Conservation (phyloP, 495 filamentous ascomycete species). For the Penicillium verhagenii region DNA sequence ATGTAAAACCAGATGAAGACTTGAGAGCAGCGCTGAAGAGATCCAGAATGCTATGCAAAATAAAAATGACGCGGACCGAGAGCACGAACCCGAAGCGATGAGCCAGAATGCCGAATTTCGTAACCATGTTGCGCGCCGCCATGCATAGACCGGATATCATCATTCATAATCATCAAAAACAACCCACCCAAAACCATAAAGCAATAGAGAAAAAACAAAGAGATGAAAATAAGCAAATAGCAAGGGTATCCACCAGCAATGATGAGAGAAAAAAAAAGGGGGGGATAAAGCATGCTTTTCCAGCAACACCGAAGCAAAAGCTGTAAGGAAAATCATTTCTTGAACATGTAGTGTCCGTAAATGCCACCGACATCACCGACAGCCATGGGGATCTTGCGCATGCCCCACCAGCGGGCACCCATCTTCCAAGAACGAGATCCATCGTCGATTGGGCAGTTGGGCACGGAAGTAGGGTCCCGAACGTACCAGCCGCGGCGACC, state of each 20-base stretch:
- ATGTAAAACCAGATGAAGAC: background rate
- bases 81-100: slow-evolving; percentile 34
- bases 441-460: slow-evolving; percentile 34
- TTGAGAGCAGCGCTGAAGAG: slow-evolving; percentile 6
- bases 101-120: slow-evolving; percentile 35
- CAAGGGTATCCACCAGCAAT: slow-evolving; percentile 26
- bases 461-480: slow-evolving; percentile 45
- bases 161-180: slow-evolving; percentile 27
- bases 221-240: slow-evolving; percentile 5
- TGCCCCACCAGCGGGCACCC: slow-evolving; percentile 86
- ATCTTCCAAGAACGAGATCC: slow-evolving; percentile 77
- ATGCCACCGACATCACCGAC: slow-evolving; percentile 77
- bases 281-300: slow-evolving; percentile 7
- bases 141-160: slow-evolving; percentile 37
- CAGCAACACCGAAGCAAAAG: slow-evolving; percentile 8
- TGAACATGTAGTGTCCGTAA: slow-evolving; percentile 87
- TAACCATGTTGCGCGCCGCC: slow-evolving; percentile 33
- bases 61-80: slow-evolving; percentile 27
- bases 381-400: slow-evolving; percentile 81
- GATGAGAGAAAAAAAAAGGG: slow-evolving; percentile 12
- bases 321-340: slow-evolving; percentile 44
- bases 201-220: slow-evolving; percentile 5
- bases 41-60: slow-evolving; percentile 33
- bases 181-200: slow-evolving; percentile 7
- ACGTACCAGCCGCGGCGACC: slow-evolving; percentile 72